Evolutionary conservation across 345 rosid genomes (phyloP).

Genomic region (Acer yangbiense): DNA sequence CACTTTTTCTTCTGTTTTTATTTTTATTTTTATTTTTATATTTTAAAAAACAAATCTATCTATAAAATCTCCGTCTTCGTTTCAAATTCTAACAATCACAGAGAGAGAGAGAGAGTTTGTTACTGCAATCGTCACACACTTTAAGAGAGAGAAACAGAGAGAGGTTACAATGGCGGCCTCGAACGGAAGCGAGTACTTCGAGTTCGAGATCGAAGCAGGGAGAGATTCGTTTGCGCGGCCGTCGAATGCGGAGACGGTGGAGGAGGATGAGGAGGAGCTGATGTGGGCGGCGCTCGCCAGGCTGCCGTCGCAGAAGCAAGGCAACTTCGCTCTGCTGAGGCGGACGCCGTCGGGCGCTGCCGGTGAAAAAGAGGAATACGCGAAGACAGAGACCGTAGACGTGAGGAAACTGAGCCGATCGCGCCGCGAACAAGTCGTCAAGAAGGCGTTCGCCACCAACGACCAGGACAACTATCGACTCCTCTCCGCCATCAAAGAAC

Average conservation of each 20-base stretch:
- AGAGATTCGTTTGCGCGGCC: slow-evolving; percentile 60
- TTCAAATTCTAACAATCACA: not conserved
- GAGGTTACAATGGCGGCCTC: slow-evolving; percentile 50
- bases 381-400: slow-evolving; percentile 55
- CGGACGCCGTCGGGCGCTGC: slow-evolving; percentile 37
- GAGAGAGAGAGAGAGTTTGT: not conserved
- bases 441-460: slow-evolving; percentile 79
- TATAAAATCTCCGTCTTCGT: not conserved
- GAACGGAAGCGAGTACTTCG: slow-evolving; percentile 81
- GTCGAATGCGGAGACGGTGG: slow-evolving; percentile 65
- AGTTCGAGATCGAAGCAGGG: slow-evolving; percentile 55
- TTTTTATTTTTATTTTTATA: not conserved
- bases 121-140: not conserved
- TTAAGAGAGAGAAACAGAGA: not conserved
- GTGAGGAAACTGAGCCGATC: slow-evolving; percentile 63
- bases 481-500: slow-evolving; percentile 74
- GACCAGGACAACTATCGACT: slow-evolving; percentile 75
- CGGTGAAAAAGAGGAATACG: slow-evolving; percentile 11
- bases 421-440: slow-evolving; percentile 67
- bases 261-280: slow-evolving; percentile 77
- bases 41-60: not conserved
- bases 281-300: slow-evolving; percentile 74
- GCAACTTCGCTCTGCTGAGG: slow-evolving; percentile 45
- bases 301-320: slow-evolving; percentile 64
- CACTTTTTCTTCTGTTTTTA: not conserved